phyloP scores from a whole-genome alignment of 108 stramenopile genomes.

The Pelagomonas calceolata region DNA sequence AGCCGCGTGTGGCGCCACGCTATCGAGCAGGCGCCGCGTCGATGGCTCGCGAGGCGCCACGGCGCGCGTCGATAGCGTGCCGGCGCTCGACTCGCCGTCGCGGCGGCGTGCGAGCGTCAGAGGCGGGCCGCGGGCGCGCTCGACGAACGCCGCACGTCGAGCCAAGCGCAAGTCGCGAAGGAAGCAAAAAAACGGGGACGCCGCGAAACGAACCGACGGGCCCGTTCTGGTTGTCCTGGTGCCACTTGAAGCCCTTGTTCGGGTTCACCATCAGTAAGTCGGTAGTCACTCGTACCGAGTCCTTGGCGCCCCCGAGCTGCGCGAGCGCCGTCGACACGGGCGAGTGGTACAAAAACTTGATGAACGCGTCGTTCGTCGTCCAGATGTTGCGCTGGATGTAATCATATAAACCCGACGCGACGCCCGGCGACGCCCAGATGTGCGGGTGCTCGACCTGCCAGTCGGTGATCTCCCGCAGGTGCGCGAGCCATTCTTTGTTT shows the following conservation, averaged over 20 bases:
- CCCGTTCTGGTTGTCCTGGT: slow-evolving; percentile 86
- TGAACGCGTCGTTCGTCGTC: slow-evolving; percentile 71
- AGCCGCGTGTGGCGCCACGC: too few relatives aligned
- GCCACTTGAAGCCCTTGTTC: slow-evolving; percentile 90
- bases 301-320: slow-evolving; percentile 59
- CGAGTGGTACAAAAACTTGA: slow-evolving; percentile 74
- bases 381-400: slow-evolving; percentile 85
- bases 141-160: too few relatives aligned
- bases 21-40: too few relatives aligned
- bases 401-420: slow-evolving; percentile 76
- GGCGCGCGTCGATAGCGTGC: too few relatives aligned
- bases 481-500: slow-evolving; percentile 70
- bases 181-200: too few relatives aligned
- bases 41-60: too few relatives aligned
- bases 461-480: slow-evolving; percentile 60
- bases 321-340: slow-evolving; percentile 70
- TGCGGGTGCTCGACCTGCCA: slow-evolving; percentile 67
- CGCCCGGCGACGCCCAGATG: slow-evolving; percentile 82
- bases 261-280: slow-evolving; percentile 87
- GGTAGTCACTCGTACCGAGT: slow-evolving; percentile 69
- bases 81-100: too few relatives aligned
- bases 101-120: too few relatives aligned
- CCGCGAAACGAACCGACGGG: too few relatives aligned
- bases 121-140: too few relatives aligned
- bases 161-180: too few relatives aligned